A percentile compares a stretch with the other conserved stretches of the same genome.
Conservation (phyloP, 495 filamentous ascomycete species). For the Aspergillus panamensis region DNA sequence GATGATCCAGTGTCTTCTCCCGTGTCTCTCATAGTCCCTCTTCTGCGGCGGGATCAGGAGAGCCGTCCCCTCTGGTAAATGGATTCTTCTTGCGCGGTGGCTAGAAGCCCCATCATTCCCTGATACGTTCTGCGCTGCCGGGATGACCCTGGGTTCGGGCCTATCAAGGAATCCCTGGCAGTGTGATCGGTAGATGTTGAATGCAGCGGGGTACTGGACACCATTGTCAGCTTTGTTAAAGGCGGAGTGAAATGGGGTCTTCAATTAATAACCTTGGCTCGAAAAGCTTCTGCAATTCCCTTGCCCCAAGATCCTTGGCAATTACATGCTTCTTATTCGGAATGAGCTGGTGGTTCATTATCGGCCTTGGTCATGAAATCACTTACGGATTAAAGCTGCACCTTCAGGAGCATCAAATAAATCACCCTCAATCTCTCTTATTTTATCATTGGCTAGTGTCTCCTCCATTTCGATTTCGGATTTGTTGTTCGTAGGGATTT, state of each 20-base stretch:
- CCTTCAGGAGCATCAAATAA: constrained; percentile 44
- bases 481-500: background rate
- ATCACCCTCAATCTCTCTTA: constrained; percentile 35
- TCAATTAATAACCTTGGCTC: constrained; percentile 24
- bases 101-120: background rate
- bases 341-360: background rate
- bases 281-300: constrained; percentile 41
- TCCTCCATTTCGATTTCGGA: background rate
- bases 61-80: constrained; percentile 35
- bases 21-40: constrained; percentile 18
- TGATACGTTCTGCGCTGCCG: background rate
- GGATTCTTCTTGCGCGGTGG: constrained; percentile 7
- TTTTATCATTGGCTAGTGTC: background rate
- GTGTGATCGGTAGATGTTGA: constrained; percentile 30
- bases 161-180: constrained; percentile 23
- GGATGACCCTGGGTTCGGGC: constrained; percentile 13
- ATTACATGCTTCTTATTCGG: constrained; percentile 45
- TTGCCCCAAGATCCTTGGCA: constrained; percentile 41
- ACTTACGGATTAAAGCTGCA: constrained; percentile 44
- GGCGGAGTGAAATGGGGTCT: background rate
- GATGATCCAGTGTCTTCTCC: constrained; percentile 43
- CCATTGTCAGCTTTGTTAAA: background rate
- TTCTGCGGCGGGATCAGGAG: constrained; percentile 44
- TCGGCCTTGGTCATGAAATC: background rate
- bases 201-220: constrained; percentile 42